A percentile compares a stretch with the other conserved stretches of the same genome.
These are phyloP conservation scores for Margaritispora aquatica DNA, from an alignment of 495 filamentous ascomycete species.

Conservation along the genomic window DNA sequence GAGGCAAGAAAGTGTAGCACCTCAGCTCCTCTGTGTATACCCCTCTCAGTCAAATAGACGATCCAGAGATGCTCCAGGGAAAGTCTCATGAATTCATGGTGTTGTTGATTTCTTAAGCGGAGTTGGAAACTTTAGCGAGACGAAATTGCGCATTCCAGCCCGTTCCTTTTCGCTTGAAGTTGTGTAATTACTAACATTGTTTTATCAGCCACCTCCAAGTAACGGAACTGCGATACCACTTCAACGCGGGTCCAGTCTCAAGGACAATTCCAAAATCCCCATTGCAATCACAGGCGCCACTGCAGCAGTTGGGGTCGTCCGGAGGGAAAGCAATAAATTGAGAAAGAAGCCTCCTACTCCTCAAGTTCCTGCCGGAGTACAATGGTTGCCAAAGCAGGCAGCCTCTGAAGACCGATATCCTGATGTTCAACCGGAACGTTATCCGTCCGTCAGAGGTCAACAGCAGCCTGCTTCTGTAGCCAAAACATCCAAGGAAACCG, in stretches of 20 bases:
- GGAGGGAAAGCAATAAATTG: slow-evolving; percentile 23
- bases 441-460: slow-evolving; percentile 3
- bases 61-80: no score
- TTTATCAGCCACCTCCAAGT: background rate
- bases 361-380: slow-evolving; percentile 4
- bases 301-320: slow-evolving; percentile 5
- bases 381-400: slow-evolving; percentile 9
- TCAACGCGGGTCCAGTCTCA: slow-evolving; percentile 15
- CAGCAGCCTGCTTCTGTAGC: background rate
- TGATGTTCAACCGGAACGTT: slow-evolving; percentile 4
- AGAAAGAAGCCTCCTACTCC: slow-evolving; percentile 22
- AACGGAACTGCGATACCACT: background rate
- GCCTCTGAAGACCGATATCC: slow-evolving; percentile 14
- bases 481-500: slow-evolving; percentile 8
- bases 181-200: background rate
- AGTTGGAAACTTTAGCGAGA: no score
- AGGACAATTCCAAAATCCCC: slow-evolving; percentile 12
- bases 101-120: no score
- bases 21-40: no score
- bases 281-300: slow-evolving; percentile 8
- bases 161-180: background rate
- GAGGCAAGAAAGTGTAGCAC: no score
- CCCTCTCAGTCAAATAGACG: no score
- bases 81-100: no score
- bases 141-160: background rate